Conservation (phyloP, 495 filamentous ascomycete genomes). For the Aspergillus bertholletiae region DNA sequence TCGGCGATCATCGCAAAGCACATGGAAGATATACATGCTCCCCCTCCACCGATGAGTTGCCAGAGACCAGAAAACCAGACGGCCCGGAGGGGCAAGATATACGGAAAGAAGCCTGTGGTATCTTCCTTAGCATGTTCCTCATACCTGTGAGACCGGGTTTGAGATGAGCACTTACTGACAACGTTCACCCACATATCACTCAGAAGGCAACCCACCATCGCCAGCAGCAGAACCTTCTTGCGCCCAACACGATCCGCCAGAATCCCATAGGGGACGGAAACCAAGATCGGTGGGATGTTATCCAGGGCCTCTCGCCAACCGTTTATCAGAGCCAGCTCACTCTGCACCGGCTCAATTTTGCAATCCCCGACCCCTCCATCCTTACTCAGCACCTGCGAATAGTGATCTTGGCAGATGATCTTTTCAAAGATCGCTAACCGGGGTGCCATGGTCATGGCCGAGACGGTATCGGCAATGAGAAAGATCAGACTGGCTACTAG, state of each 20-base stretch:
- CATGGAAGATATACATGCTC: too few relatives aligned
- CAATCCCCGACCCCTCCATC: neutral
- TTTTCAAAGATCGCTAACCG: constrained; percentile 3
- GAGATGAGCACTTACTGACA: too few relatives aligned
- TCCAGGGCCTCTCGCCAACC: neutral
- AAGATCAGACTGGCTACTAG: too few relatives aligned
- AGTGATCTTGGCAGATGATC: constrained; percentile 7
- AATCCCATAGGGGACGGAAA: neutral
- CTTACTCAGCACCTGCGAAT: neutral
- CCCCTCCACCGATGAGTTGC: too few relatives aligned
- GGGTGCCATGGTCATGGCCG: constrained; percentile 5
- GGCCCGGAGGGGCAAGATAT: too few relatives aligned
- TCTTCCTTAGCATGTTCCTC: too few relatives aligned
- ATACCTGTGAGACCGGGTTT: too few relatives aligned
- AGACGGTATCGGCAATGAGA: too few relatives aligned
- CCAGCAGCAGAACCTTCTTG: neutral
- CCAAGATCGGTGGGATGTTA: neutral
- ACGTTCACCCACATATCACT: too few relatives aligned
- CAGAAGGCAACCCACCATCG: neutral
- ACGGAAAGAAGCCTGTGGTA: too few relatives aligned
- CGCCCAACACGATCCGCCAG: neutral
- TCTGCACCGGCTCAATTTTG: neutral
- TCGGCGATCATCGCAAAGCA: too few relatives aligned
- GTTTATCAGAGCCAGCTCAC: neutral
- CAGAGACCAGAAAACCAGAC: too few relatives aligned